phyloP scores from a whole-genome alignment of 148 eudicot species.

The Selenicereus undatus region DNA sequence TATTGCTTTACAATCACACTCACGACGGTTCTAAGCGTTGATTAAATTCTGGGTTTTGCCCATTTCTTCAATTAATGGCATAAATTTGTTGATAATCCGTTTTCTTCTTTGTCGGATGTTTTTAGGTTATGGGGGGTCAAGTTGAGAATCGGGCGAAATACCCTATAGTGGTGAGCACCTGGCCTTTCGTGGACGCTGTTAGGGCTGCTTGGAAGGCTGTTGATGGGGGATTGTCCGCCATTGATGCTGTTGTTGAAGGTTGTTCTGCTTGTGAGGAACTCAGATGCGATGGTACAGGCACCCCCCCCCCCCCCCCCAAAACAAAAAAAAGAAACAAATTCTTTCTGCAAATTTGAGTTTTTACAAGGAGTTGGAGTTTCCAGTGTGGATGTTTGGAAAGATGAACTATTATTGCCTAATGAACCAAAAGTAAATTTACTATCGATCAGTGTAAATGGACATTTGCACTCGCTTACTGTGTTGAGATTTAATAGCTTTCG shows the following conservation, averaged over 20 bases:
- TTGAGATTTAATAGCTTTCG: no score
- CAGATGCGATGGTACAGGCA: constrained; percentile 92
- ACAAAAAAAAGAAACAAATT: no score
- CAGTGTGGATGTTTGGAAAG: neutral
- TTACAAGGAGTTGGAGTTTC: no score
- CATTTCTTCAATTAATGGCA: neutral
- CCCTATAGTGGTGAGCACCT: constrained; percentile 86
- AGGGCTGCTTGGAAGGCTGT: constrained; percentile 78
- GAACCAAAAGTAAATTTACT: no score
- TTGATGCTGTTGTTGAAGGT: constrained; percentile 92
- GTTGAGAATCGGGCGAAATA: constrained; percentile 33
- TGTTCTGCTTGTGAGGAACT: constrained; percentile 86
- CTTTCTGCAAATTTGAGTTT: no score
- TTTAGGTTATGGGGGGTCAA: constrained; percentile 47
- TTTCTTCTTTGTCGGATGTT: neutral
- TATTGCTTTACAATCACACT: neutral
- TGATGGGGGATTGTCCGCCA: constrained; percentile 61
- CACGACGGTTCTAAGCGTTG: neutral
- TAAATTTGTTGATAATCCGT: neutral
- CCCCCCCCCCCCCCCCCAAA: neutral
- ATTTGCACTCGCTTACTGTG: no score
- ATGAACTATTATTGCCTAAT: neutral
- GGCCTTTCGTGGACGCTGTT: constrained; percentile 92
- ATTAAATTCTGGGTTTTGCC: neutral
- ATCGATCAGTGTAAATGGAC: no score